These are phyloP conservation scores for Yarrowia deformans DNA, from an alignment of 805 yeast genomes.

Conservation along the genomic window DNA sequence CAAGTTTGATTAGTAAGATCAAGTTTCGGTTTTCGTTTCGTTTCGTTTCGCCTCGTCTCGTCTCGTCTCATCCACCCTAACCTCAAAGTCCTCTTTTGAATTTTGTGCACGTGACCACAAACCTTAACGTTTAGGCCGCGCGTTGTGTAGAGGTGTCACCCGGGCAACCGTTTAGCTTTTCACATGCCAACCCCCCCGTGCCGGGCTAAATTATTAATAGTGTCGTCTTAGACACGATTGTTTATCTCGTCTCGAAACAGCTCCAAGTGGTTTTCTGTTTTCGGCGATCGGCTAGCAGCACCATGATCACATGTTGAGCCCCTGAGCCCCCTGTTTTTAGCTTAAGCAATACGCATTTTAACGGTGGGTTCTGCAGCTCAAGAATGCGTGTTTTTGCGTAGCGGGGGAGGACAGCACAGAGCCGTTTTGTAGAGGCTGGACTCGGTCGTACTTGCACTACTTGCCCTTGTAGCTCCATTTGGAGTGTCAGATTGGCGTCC, in stretches of 20 bases:
- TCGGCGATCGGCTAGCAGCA: conserved; percentile 33
- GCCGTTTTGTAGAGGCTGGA: too few relatives aligned
- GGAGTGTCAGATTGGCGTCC: too few relatives aligned
- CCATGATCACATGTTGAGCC: conserved; percentile 30
- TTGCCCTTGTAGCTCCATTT: too few relatives aligned
- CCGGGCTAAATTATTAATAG: not conserved
- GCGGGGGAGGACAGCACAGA: too few relatives aligned
- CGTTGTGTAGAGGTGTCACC: conserved; percentile 1
- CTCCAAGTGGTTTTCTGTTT: not conserved
- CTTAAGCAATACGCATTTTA: conserved; percentile 18
- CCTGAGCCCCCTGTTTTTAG: conserved; percentile 38
- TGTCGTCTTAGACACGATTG: not conserved
- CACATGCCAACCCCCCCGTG: conserved; percentile 1
- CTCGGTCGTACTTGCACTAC: too few relatives aligned
- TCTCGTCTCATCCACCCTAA: not conserved
- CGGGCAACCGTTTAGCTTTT: conserved; percentile 19
- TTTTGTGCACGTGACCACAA: conserved; percentile 4
- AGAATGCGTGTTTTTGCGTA: conserved; percentile 23
- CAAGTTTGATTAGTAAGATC: not conserved
- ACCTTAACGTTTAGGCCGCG: not conserved
- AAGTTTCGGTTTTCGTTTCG: too few relatives aligned
- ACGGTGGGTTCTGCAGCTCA: conserved; percentile 26
- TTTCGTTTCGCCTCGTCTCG: too few relatives aligned
- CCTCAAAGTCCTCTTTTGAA: not conserved
- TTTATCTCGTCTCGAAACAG: not conserved